Base-by-base conservation (phyloP, 2,329 filamentous ascomycete genomes). In the Cladophialophora bantiana region DNA sequence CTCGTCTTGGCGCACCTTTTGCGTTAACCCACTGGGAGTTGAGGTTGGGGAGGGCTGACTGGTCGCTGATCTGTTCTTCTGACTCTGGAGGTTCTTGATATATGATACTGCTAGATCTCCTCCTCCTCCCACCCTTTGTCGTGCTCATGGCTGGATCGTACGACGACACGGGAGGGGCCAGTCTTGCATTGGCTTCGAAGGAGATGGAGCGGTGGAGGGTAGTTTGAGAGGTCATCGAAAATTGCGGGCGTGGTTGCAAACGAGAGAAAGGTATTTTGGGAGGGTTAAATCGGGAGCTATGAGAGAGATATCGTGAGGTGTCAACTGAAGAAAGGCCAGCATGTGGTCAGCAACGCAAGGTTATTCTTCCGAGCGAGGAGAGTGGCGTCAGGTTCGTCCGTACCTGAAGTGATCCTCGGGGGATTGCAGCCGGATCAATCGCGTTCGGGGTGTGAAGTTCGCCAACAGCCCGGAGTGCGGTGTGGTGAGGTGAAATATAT, bases 21-120 rank as follows among this genome's bases (percentile, higher is more conserved):
- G 94, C 92, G 81, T 98, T 98, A 73, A 97, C 96, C 95, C 95
- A 99, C 82, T 97, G 92, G 73, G 95, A 93, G 81, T 99, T 99
- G 77, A 97, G 83, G 77, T 99, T 99, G 60, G 95, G 95, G 74
- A 97, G 85, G 42, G 92, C 92, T 65, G 93, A 92, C 84, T 98
- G 95, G 80, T 99, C 95, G 77, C 91, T 97, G 81, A 96, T 92
- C 82, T 97, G 95, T 84, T 99, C 95, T 77, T 97, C 89, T 64
- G 94, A 96, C 85, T 99, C 95, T 68, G 90, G 89, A 63, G 95
- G 95, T 81, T 99, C 95, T 77, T 96, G 94, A 81, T 98, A 98
- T 82, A 99, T 93, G 82, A 99, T 89, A 83, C 94, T 98, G 84
- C 94, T 97, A 81, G 95, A 98, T 82, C 95, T 90, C 84, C 95